These are phyloP conservation scores for Diaporthe destruens DNA, from an alignment of 2,329 filamentous ascomycete genomes.

Conservation along the genomic window DNA sequence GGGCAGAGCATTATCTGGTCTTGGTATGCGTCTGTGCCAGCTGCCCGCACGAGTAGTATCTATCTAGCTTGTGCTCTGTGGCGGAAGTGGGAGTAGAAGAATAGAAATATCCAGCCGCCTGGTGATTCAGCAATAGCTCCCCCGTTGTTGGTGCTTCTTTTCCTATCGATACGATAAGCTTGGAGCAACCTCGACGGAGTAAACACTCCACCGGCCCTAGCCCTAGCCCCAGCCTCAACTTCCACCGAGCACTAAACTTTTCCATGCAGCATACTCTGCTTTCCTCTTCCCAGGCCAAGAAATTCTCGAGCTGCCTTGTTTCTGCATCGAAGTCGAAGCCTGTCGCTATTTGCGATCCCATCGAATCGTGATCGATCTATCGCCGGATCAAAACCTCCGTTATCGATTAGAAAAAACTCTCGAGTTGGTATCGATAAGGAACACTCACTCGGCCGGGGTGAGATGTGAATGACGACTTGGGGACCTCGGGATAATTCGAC, in stretches of 20 bases:
- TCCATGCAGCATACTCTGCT: neutral
- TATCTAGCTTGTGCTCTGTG: neutral
- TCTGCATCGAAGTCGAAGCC: neutral
- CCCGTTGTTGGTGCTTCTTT: neutral
- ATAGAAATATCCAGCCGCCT: neutral
- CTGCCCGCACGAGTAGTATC: too few relatives aligned
- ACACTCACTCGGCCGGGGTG: neutral
- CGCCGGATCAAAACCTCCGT: conserved; percentile 36
- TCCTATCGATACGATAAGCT: neutral
- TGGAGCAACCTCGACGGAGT: neutral
- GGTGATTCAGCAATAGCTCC: neutral
- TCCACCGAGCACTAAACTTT: neutral
- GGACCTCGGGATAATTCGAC: conserved; percentile 25
- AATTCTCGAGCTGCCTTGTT: neutral
- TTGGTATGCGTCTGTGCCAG: neutral
- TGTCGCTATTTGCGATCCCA: neutral
- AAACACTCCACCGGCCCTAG: neutral
- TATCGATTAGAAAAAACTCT: conserved; percentile 8
- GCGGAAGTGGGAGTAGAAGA: neutral
- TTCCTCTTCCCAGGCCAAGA: neutral
- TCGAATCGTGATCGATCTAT: neutral
- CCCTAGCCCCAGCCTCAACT: neutral
- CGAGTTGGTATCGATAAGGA: conserved; percentile 20
- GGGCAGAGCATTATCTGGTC: neutral
- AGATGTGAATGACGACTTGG: conserved; percentile 33